Evolutionary conservation across 768 basidiomycete species (phyloP), one percentile per base, ranked within the genome.

Genomic region (Pleurotus sapidus): DNA sequence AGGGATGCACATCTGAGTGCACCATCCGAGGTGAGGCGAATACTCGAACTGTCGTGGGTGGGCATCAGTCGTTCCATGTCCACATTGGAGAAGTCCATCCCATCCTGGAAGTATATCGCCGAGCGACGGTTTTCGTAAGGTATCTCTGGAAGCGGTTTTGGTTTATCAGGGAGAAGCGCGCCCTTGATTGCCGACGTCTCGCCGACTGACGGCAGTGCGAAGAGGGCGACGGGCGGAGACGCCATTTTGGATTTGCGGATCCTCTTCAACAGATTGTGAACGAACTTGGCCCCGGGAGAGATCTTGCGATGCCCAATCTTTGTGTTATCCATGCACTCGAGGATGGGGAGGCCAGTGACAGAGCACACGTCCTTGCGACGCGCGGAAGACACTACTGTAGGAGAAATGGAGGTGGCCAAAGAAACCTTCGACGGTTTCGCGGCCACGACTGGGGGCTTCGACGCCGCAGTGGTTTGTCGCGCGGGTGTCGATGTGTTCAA

Each of bases 1-100:
- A 82, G 65, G 5, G 78, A 74, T 1, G 64, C 70, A 9, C 66
- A 67, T 53, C 68, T 65, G 46, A 73, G 63, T 9, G 67, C 64
- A 27, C 72, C 68, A 7, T 65, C 58, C 3, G 64, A 55, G 42
- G 69, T 63, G 47, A 67, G 46, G 38, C 65, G 67, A 63, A 57
- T 70, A 49, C 64, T 66, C 24, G 63, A 23, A n/a, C 34, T 49
- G 5, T 57, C 59, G 7, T 15, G 14, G 15, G 9, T 20, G n/a
- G 50, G 50, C 50, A 53, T 53, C 50, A 53, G 37, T 6, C 40
- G 17, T 39, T 53, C 50, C 12, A 53, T 40, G 38, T 53, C 37
- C n/a, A 53, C 23, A 4, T 39, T 38, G 17, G 37, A 38, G n/a
- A 39, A 18, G n/a, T 53, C 6, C 11, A 9, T 40, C 5, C 38